Evolutionary conservation across 2,329 filamentous ascomycete genomes (phyloP).

Genomic region (Trichophyton mentagrophytes): DNA sequence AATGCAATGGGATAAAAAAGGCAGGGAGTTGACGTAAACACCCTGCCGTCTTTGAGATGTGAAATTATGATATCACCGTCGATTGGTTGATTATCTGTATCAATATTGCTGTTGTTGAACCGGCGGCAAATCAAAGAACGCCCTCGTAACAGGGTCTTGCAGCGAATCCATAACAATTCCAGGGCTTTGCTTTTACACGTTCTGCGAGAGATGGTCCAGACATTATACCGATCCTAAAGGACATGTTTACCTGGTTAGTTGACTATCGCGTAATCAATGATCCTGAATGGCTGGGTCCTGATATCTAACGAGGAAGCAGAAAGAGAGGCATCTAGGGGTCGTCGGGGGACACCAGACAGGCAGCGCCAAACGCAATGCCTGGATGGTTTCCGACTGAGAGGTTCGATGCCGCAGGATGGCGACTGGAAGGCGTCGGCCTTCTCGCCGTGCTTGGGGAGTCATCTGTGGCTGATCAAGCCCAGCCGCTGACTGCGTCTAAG

Average conservation of each 20-base stretch:
- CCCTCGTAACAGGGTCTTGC: too few species aligned
- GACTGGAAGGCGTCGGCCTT: constrained; percentile 49
- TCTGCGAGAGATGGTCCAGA: neutral
- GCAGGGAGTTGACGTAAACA: neutral
- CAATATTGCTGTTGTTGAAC: neutral
- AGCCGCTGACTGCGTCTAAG: constrained; percentile 46
- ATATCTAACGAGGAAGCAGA: neutral
- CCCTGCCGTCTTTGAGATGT: neutral
- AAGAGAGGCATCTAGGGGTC: neutral
- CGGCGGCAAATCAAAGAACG: too few species aligned
- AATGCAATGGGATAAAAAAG: too few species aligned
- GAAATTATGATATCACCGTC: neutral
- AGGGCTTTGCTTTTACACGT: neutral
- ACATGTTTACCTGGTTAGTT: neutral
- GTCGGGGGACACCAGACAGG: neutral
- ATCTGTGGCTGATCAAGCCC: constrained; percentile 45
- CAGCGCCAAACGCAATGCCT: neutral
- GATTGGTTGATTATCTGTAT: neutral
- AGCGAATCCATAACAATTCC: too few species aligned
- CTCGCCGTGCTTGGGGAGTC: constrained; percentile 52
- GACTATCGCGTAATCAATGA: neutral
- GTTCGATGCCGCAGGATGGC: constrained; percentile 30
- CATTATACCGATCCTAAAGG: neutral
- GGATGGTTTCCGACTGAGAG: constrained; percentile 5
- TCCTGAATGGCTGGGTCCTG: neutral